phyloP scores from a whole-genome alignment of 805 yeast genomes.

The Pichia gijzeniarum region DNA sequence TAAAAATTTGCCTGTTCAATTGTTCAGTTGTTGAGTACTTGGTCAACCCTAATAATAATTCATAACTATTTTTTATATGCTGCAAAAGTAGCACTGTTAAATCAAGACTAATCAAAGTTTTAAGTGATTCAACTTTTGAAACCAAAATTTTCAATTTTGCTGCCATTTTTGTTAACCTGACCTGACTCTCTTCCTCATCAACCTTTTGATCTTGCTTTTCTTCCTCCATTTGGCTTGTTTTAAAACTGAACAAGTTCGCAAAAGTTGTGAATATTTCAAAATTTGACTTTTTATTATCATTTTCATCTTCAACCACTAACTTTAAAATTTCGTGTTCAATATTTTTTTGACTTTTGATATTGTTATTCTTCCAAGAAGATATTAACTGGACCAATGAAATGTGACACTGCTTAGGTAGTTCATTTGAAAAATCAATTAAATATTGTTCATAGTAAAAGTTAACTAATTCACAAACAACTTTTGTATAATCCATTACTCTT shows the following conservation, averaged over 20 bases:
- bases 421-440: slow-evolving; percentile 29
- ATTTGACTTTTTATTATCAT: slow-evolving; percentile 26
- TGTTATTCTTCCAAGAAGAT: slow-evolving; percentile 35
- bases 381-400: slow-evolving; percentile 25
- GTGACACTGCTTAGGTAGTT: slow-evolving; percentile 30
- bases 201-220: slow-evolving; percentile 19
- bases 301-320: slow-evolving; percentile 25
- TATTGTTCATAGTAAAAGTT: slow-evolving; percentile 32
- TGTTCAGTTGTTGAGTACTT: slow-evolving; percentile 26
- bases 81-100: slow-evolving; percentile 66
- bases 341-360: slow-evolving; percentile 32
- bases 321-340: slow-evolving; percentile 35
- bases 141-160: slow-evolving; percentile 75
- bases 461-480: slow-evolving; percentile 27
- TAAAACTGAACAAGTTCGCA: slow-evolving; percentile 51
- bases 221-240: slow-evolving; percentile 17
- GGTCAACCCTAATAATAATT: slow-evolving; percentile 46
- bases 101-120: slow-evolving; percentile 73
- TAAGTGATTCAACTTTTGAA: slow-evolving; percentile 68
- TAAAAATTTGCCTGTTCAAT: slow-evolving; percentile 29
- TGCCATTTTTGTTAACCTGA: slow-evolving; percentile 54
- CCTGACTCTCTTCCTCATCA: slow-evolving; percentile 28
- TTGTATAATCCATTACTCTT: slow-evolving; percentile 25
- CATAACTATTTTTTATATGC: slow-evolving; percentile 58
- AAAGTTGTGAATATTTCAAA: slow-evolving; percentile 57